Evolutionary conservation across 331 rosid genomes (phyloP), one percentile per base, ranked within the genome.

Genomic region (Telfairia occidentalis): DNA sequence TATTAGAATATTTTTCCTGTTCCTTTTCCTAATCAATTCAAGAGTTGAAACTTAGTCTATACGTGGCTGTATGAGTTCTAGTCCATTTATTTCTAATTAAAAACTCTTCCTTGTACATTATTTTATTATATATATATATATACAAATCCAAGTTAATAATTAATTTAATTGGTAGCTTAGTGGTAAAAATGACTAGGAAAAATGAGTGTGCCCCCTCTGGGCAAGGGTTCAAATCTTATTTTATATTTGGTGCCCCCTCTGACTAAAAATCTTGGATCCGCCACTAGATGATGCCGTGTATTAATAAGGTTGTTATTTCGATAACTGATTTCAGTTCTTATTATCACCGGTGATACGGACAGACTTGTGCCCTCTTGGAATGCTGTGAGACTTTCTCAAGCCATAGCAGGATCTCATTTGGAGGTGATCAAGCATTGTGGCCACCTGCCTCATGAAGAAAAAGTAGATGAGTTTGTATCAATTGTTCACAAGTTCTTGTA

Each of bases 371-470:
- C 97, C 8, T 80, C 97, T 49, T 94, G 98, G 96, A 94, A 94
- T 77, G 89, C 96, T 21, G 86, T 83, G 88, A 88, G 94, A 81
- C 98, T 94, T 71, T 88, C 98, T 78, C 80, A 78, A 77, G 85
- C 80, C 64, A 91, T 94, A 57, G 96, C 96, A 8, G 98, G 95
- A 63, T 87, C 95, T 38, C 80, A 79, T 19, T 16, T 88, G 73
- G 95, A 89, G 84, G 79, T 91, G 70, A 88, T 94, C 74, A 88
- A 89, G 79, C 86, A 84, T 3, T 91, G 97, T 60, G 98, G 98
- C 23, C 98, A 94, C 86, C 78, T 91, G 76, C 98, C 97, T 9
- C 98, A 94, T n/a, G 97, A 94, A 86, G 98, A 94, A 85, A 94
- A 91, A 79, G 88, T 81, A 76, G 87, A 89, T n/a, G 97, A 91